These are phyloP conservation scores for Skeletonema tropicum DNA, from an alignment of 108 stramenopile genomes.

Conservation along the genomic window DNA sequence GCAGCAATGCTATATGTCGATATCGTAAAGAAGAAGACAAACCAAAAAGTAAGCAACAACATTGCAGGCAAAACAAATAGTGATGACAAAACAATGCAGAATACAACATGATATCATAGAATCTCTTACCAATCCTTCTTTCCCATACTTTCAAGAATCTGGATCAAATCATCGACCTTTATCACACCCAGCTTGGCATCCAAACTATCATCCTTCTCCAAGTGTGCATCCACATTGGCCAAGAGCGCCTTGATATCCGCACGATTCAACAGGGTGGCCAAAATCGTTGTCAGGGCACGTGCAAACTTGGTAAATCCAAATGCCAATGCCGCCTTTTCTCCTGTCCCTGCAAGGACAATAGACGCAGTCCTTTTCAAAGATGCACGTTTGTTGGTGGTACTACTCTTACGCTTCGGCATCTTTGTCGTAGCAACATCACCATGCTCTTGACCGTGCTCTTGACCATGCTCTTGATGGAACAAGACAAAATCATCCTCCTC, in stretches of 20 bases:
- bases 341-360: slow-evolving; percentile 36
- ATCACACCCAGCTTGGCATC: slow-evolving; percentile 2
- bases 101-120: too few relatives aligned
- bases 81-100: neutral
- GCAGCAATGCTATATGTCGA: neutral
- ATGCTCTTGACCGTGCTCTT: too few relatives aligned
- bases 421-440: neutral
- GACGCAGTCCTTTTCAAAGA: neutral
- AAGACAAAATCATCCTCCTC: slow-evolving; percentile 54
- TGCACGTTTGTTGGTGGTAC: neutral
- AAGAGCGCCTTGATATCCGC: slow-evolving; percentile 40
- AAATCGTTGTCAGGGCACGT: slow-evolving; percentile 57
- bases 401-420: neutral
- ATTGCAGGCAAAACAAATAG: too few relatives aligned
- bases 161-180: neutral
- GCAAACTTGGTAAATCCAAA: slow-evolving; percentile 66
- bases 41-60: neutral
- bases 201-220: neutral
- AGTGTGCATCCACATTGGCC: slow-evolving; percentile 16
- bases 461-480: slow-evolving; percentile 58
- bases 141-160: neutral
- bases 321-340: slow-evolving; percentile 41
- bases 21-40: neutral
- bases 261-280: slow-evolving; percentile 57
- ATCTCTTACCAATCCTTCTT: slow-evolving; percentile 4